Conservation (phyloP, 352 stramenopile species). For the Pythium myriotylum region DNA sequence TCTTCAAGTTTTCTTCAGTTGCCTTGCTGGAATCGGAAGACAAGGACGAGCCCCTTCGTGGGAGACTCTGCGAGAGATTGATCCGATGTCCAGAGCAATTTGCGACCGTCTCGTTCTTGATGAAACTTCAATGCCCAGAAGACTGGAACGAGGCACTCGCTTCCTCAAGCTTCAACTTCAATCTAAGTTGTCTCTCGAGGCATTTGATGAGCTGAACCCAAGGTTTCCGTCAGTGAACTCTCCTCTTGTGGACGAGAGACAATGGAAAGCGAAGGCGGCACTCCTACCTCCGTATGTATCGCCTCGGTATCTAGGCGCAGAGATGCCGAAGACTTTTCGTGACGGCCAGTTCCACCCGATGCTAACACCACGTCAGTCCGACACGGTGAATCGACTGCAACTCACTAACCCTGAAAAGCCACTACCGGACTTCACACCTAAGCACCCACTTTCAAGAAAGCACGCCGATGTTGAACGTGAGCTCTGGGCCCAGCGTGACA, state of each 20-base stretch:
- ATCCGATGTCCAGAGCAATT: conserved; percentile 44
- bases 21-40: conserved; percentile 53
- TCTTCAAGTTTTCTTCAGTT: conserved; percentile 31
- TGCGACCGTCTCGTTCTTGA: conserved; percentile 14
- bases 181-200: conserved; percentile 13
- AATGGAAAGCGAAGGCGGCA: conserved; percentile 56
- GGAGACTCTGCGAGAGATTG: conserved; percentile 36
- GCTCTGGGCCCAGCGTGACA: conserved; percentile 19
- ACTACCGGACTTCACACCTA: conserved; percentile 6
- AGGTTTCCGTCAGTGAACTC: conserved; percentile 64
- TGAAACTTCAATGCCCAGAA: not conserved
- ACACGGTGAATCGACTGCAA: conserved; percentile 54
- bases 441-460: conserved; percentile 34
- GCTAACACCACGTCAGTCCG: conserved; percentile 44
- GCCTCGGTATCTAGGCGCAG: conserved; percentile 49
- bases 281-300: conserved; percentile 53
- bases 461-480: conserved; percentile 26
- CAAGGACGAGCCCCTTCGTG: conserved; percentile 39
- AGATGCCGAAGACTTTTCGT: conserved; percentile 64
- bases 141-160: not conserved
- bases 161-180: not conserved
- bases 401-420: conserved; percentile 33
- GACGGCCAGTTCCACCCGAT: conserved; percentile 53
- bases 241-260: conserved; percentile 38
- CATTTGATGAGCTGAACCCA: conserved; percentile 61